These are phyloP conservation scores for Bolboschoenoplectus hybrid DNA, from an alignment of 202 grass and related monocot species.

Conservation along the genomic window DNA sequence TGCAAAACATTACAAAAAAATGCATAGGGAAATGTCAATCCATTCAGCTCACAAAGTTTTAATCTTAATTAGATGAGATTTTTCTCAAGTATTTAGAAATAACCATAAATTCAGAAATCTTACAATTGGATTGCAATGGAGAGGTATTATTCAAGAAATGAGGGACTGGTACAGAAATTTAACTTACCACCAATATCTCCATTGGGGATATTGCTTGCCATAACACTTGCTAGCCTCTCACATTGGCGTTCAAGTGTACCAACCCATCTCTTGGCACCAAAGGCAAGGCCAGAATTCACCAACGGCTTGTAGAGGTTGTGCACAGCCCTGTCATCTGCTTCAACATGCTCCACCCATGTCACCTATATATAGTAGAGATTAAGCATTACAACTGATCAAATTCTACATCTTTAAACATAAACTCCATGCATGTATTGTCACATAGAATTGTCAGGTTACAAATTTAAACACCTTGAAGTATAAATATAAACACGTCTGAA, in stretches of 20 bases:
- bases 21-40: too few species aligned
- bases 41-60: background rate
- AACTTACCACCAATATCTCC: conserved; percentile 50
- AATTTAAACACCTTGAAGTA: background rate
- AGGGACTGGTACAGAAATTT: background rate
- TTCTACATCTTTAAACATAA: conserved; percentile 11
- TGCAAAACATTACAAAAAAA: conserved; percentile 17
- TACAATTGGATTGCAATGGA: background rate
- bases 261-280: conserved; percentile 80
- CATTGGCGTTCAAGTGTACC: conserved; percentile 73
- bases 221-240: conserved; percentile 68
- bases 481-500: background rate
- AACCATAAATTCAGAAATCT: background rate
- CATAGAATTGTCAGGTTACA: background rate
- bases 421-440: conserved; percentile 1
- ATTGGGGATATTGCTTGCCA: conserved; percentile 51
- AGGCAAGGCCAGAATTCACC: conserved; percentile 73
- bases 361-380: conserved; percentile 35
- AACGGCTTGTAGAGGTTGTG: conserved; percentile 82
- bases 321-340: conserved; percentile 62
- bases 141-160: background rate
- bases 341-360: conserved; percentile 92
- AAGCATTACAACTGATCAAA: background rate
- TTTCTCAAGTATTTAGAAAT: conserved; percentile 4
- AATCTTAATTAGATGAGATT: background rate